Percentiles rank a stretch among this genome's conserved stretches.
These are phyloP conservation scores for Kwoniella heveanensis DNA, from an alignment of 768 basidiomycete genomes.

Conservation along the genomic window DNA sequence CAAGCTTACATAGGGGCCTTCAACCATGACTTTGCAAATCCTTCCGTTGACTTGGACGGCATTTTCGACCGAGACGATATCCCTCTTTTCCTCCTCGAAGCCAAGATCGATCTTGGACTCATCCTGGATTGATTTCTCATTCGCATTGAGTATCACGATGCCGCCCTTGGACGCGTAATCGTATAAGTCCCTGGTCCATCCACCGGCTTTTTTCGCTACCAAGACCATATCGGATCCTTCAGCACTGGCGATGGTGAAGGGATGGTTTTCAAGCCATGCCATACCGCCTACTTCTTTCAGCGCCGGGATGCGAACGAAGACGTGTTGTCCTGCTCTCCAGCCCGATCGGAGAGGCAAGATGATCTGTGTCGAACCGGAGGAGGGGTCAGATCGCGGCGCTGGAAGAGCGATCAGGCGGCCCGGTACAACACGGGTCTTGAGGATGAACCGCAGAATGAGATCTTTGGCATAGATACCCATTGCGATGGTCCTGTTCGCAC, in stretches of 20 bases:
- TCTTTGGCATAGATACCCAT: slow-evolving; percentile 64
- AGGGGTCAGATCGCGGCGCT: slow-evolving; percentile 53
- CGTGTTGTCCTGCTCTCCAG: slow-evolving; percentile 82
- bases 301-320: slow-evolving; percentile 68
- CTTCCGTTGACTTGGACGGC: slow-evolving; percentile 10
- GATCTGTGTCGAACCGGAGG: slow-evolving; percentile 66
- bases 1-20: slow-evolving; percentile 64
- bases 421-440: slow-evolving; percentile 67
- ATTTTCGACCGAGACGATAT: slow-evolving; percentile 2
- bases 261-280: slow-evolving; percentile 66
- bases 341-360: slow-evolving; percentile 69
- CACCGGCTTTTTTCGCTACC: slow-evolving; percentile 67
- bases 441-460: slow-evolving; percentile 60
- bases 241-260: slow-evolving; percentile 77
- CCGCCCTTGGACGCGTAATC: slow-evolving; percentile 59
- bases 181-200: slow-evolving; percentile 67
- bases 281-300: slow-evolving; percentile 31
- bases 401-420: slow-evolving; percentile 66
- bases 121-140: not conserved
- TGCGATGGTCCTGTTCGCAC: slow-evolving; percentile 59
- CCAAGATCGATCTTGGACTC: slow-evolving; percentile 4
- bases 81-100: slow-evolving; percentile 3
- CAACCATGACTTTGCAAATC: slow-evolving; percentile 59
- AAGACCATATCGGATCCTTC: slow-evolving; percentile 64
- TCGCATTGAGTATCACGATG: not conserved